Evolutionary conservation across 345 rosid genomes (phyloP), one percentile per base, ranked within the genome.

Genomic region (Microcos paniculata): DNA sequence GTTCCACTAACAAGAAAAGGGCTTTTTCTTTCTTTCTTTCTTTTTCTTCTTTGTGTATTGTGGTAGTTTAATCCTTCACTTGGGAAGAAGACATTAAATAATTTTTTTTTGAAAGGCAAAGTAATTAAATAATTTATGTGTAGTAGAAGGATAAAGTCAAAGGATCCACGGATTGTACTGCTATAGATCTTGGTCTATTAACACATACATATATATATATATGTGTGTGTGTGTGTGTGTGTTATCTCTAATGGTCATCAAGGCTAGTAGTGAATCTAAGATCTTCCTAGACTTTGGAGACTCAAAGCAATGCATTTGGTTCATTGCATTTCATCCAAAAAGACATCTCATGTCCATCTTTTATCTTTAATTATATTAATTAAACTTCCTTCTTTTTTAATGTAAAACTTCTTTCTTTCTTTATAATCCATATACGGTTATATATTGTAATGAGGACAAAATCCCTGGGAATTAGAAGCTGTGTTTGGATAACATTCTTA

Each of bases 321-420:
- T 55, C 84, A 46, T 53, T 83, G 81, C 77, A 76, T 73, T 80
- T 65, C 56, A 55, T 30, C 68, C 66, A 35, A 75, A 80, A 80
- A 55, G 83, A 72, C 83, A 75, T 46, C 1, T 9, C 76, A 33
- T 21, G 16, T 21, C 10, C 19, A 15, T n/a, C 55, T 38, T 23
- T 13, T 58, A 3, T 56, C 18, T 56, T 56, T n/a, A n/a, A n/a
- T n/a, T n/a, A n/a, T n/a, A n/a, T n/a, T n/a, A n/a, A n/a, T n/a
- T 28, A 18, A 21, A 19, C 24, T 28, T n/a, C 4, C 9, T 56
- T n/a, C n/a, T n/a, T n/a, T n/a, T n/a, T n/a, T n/a, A n/a, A n/a
- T 56, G 49, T 66, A 35, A 35, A 35, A 2, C 6, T 35, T 3
- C 0, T 23, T 31, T 19, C 31, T 24, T 26, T 24, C 6, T 69